Evolutionary conservation across 179 eudicot species (phyloP), one percentile per base, ranked within the genome.

Genomic region (Actinidia arguta): DNA sequence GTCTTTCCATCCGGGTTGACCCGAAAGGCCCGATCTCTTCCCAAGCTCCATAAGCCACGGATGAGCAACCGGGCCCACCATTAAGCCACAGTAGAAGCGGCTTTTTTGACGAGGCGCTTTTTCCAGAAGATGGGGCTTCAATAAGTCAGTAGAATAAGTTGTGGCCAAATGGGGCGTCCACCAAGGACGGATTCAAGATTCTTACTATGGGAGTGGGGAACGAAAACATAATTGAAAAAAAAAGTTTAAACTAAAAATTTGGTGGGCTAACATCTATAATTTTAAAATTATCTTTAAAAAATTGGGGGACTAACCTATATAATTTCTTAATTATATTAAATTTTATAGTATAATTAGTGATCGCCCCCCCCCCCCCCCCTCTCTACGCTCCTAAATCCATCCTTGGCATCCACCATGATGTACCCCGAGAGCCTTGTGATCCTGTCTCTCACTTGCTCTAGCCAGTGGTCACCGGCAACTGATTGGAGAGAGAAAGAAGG

Each of bases 61-160:
- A 96, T n/a, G 99, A 96, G 79, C 99, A 94, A 81, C 99, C 98
- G 80, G 98, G 98, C 3, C 98, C 99, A 46, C 99, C 99, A 91
- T 93, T 96, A 42, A 94, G 95, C 99, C 98, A 94, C 82, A 96
- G 85, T 4, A 96, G 81, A n/a, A 94, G 88, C 27, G 99, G 98
- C 86, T 92, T 96, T 36, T n/a, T n/a, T n/a, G n/a, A n/a, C n/a
- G 91, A 55, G 52, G 90, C 90, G 4, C 95, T 83, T 24, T 70
- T 31, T 13, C 87, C 78, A 59, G 66, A 80, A 20, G 85, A 71
- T 7, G 97, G 92, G 62, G 97, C 87, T 84, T 96, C 99, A 47
- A 86, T 88, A 59, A 94, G 82, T 98, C 99, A 96, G 84, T 94
- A 96, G 90, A 94, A 96, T 86, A 96, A 74, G 84, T 98, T n/a